A percentile compares a stretch with the other conserved stretches of the same genome.
phyloP scores from a whole-genome alignment of 2,329 filamentous ascomycete species.

The Fusarium illudens region DNA sequence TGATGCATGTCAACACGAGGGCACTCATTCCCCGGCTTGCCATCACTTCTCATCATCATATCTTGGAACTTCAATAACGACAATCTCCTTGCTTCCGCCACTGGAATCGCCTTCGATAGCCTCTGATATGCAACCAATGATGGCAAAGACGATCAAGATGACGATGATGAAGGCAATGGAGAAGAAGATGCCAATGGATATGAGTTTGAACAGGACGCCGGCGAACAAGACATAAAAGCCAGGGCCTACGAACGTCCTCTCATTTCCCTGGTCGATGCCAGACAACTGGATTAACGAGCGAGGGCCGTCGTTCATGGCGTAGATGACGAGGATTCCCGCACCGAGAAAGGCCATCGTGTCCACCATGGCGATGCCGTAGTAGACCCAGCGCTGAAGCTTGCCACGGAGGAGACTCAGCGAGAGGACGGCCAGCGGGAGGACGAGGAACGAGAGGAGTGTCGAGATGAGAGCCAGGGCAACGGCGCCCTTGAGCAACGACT shows the following conservation, averaged over 20 bases:
- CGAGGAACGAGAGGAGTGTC: constrained; percentile 13
- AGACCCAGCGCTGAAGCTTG: constrained; percentile 13
- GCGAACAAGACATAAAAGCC: constrained; percentile 18
- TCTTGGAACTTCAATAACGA: not conserved
- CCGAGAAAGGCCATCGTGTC: constrained; percentile 10
- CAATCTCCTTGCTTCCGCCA: not conserved
- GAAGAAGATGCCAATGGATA: constrained; percentile 24
- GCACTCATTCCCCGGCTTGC: not conserved
- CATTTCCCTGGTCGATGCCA: constrained; percentile 12
- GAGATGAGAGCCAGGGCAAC: constrained; percentile 9
- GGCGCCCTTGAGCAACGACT: constrained; percentile 15
- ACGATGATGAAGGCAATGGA: constrained; percentile 10
- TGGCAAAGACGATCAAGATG: constrained; percentile 9
- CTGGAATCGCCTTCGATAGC: not conserved
- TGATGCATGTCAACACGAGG: too few relatives aligned
- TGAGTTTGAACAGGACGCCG: constrained; percentile 24
- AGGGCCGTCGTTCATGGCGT: constrained; percentile 25
- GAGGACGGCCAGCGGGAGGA: constrained; percentile 15
- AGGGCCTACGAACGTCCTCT: constrained; percentile 15
- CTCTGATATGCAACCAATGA: constrained; percentile 6
- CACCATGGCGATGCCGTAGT: constrained; percentile 19
- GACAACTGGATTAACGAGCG: constrained; percentile 19
- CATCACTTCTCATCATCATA: not conserved
- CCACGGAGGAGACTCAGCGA: constrained; percentile 10
- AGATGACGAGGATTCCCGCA: constrained; percentile 19